These are phyloP conservation scores for Debaryomyces prosopidis DNA, from an alignment of 805 yeast genomes.

Conservation along the genomic window DNA sequence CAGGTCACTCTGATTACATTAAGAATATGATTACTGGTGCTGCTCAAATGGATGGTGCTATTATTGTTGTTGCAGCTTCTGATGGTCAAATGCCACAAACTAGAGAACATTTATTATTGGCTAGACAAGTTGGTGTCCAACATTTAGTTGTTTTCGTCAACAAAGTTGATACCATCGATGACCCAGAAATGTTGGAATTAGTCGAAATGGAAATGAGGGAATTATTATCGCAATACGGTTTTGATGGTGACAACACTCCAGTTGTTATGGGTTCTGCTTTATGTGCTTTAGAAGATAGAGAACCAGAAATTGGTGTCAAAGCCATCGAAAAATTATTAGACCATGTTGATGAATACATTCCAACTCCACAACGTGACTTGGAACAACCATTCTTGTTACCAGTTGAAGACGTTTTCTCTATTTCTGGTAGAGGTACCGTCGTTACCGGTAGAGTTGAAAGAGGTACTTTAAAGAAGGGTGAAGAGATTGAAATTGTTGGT, in stretches of 20 bases:
- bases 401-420: slow-evolving; percentile 95
- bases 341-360: slow-evolving; percentile 92
- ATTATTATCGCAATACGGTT: slow-evolving; percentile 84
- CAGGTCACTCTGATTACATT: slow-evolving; percentile 98
- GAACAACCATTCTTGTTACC: slow-evolving; percentile 97
- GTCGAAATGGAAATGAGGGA: slow-evolving; percentile 99
- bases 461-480: slow-evolving; percentile 96
- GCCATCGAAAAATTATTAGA: slow-evolving; percentile 81
- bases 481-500: slow-evolving; percentile 97
- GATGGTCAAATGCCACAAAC: slow-evolving; percentile 99
- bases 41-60: slow-evolving; percentile 99
- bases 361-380: slow-evolving; percentile 94
- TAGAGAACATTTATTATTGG: slow-evolving; percentile 96
- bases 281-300: slow-evolving; percentile 86
- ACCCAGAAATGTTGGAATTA: slow-evolving; percentile 98
- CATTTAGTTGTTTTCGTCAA: slow-evolving; percentile 95
- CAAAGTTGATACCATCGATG: slow-evolving; percentile 97
- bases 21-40: slow-evolving; percentile 99
- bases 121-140: slow-evolving; percentile 99
- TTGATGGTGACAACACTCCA: slow-evolving; percentile 97
- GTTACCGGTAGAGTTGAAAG: slow-evolving; percentile 99
- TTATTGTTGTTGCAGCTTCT: slow-evolving; percentile 97
- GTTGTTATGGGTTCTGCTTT: slow-evolving; percentile 98
- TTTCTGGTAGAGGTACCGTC: slow-evolving; percentile 99
- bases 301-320: slow-evolving; percentile 89